phyloP scores from a whole-genome alignment of 257 asterid genomes.

The Petunia secreta region DNA sequence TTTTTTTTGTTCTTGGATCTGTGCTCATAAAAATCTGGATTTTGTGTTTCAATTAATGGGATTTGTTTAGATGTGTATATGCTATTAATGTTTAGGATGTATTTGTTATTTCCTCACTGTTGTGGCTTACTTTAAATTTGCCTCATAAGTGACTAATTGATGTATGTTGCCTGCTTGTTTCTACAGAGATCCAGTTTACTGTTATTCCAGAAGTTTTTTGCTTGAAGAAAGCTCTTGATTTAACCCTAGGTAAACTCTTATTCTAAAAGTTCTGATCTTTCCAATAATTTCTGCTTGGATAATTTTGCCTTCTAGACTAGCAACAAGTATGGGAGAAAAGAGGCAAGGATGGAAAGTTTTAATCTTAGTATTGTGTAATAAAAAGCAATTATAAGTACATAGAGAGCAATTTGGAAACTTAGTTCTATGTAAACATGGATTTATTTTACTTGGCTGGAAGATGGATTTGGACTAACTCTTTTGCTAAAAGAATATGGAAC shows the following conservation, averaged over 20 bases:
- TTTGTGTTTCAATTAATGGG: not conserved
- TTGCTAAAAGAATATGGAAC: conserved; percentile 18
- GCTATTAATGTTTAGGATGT: not conserved
- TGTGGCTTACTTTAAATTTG: not conserved
- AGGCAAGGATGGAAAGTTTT: too few species aligned
- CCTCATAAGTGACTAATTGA: conserved; percentile 1
- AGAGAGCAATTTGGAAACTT: not conserved
- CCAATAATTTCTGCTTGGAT: not conserved
- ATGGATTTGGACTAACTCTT: not conserved
- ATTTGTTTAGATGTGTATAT: conserved; percentile 12
- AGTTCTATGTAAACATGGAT: not conserved
- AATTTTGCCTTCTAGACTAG: not conserved
- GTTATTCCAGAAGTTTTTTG: conserved; percentile 16
- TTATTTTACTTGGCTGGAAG: conserved; percentile 7
- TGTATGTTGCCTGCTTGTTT: not conserved
- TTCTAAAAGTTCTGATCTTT: not conserved
- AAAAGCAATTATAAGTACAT: conserved; percentile 10
- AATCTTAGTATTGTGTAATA: not conserved
- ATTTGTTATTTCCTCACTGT: not conserved
- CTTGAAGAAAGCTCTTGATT: not conserved
- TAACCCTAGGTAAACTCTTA: conserved; percentile 4
- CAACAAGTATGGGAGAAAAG: too few species aligned
- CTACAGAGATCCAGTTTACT: not conserved
- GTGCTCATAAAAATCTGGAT: conserved; percentile 7
- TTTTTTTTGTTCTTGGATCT: not conserved